These are phyloP conservation scores for Leccinum cinnamomeum DNA, from an alignment of 1,284 basidiomycete genomes.

Conservation along the genomic window DNA sequence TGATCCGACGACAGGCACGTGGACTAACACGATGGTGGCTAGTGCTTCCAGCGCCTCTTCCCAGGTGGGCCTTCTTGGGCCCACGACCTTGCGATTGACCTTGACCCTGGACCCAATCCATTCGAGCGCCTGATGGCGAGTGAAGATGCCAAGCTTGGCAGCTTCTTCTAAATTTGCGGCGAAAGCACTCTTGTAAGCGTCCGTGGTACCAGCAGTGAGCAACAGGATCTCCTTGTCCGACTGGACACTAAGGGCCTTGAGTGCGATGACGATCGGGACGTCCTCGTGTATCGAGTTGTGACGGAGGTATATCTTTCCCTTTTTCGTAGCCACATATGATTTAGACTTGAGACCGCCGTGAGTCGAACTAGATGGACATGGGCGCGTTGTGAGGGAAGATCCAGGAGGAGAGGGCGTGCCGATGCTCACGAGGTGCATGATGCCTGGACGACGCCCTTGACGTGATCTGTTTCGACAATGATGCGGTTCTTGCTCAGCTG, in stretches of 20 bases:
- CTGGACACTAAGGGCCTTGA: conserved; percentile 95
- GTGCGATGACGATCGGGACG: conserved; percentile 93
- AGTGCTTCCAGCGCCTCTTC: conserved; percentile 97
- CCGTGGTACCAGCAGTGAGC: conserved; percentile 90
- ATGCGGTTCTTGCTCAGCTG: conserved; percentile 99
- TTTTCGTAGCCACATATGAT: conserved; percentile 96
- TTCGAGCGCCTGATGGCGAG: conserved; percentile 92
- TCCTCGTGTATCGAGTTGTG: conserved; percentile 99
- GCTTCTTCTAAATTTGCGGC: conserved; percentile 94
- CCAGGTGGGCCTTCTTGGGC: conserved; percentile 81
- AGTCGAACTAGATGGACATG: conserved; percentile 67
- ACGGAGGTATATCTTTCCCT: conserved; percentile 92
- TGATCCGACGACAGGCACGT: conserved; percentile 89
- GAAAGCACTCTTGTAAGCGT: conserved; percentile 87
- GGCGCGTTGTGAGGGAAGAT: conserved; percentile 11
- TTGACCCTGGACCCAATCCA: conserved; percentile 95
- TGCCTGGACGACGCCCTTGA: conserved; percentile 92
- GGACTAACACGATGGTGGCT: conserved; percentile 95
- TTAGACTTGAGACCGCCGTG: conserved; percentile 98
- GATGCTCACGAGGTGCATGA: conserved; percentile 89
- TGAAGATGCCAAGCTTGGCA: conserved; percentile 87
- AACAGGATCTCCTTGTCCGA: conserved; percentile 98
- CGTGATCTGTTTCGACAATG: conserved; percentile 92
- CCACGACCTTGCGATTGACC: conserved; percentile 76
- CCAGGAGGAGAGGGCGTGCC: neutral